Conservation (phyloP, 352 stramenopile genomes). For the Pythium biforme region DNA sequence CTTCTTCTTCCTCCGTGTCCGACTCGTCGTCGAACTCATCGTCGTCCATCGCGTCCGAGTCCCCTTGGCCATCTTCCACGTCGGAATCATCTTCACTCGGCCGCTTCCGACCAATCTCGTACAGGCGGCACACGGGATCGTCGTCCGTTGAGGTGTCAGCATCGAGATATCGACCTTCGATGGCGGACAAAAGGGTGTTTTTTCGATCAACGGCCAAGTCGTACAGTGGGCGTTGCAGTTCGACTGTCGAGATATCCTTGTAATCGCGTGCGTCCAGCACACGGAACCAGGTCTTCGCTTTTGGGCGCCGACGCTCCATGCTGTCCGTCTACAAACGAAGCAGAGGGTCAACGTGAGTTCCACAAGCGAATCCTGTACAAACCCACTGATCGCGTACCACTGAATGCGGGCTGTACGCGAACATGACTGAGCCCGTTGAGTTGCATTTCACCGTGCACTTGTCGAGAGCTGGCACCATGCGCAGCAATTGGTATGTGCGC, state of each 20-base stretch:
- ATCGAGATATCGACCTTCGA: conserved; percentile 76
- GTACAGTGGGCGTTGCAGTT: conserved; percentile 76
- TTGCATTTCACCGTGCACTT: conserved; percentile 82
- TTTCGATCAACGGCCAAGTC: conserved; percentile 66
- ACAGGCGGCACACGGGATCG: conserved; percentile 81
- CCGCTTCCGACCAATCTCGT: conserved; percentile 83
- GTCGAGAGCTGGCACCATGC: conserved; percentile 86
- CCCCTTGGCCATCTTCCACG: conserved; percentile 69
- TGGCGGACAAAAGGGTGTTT: conserved; percentile 61
- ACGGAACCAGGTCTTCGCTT: conserved; percentile 83
- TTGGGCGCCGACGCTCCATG: conserved; percentile 50
- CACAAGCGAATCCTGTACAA: too few species aligned
- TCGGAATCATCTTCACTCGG: conserved; percentile 88
- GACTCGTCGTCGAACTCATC: conserved; percentile 80
- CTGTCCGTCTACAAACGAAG: conserved; percentile 44
- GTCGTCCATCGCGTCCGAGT: conserved; percentile 69
- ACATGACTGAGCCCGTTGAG: conserved; percentile 64
- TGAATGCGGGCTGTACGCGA: conserved; percentile 78
- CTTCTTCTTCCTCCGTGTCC: conserved; percentile 37
- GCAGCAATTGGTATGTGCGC: conserved; percentile 79
- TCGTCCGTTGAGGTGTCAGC: conserved; percentile 58
- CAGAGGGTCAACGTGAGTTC: background rate
- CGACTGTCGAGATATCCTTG: conserved; percentile 81
- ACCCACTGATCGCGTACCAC: too few species aligned
- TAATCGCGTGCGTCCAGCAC: conserved; percentile 83